These are phyloP conservation scores for Solanum lycopersicoides DNA, from an alignment of 257 asterid species.

Conservation along the genomic window DNA sequence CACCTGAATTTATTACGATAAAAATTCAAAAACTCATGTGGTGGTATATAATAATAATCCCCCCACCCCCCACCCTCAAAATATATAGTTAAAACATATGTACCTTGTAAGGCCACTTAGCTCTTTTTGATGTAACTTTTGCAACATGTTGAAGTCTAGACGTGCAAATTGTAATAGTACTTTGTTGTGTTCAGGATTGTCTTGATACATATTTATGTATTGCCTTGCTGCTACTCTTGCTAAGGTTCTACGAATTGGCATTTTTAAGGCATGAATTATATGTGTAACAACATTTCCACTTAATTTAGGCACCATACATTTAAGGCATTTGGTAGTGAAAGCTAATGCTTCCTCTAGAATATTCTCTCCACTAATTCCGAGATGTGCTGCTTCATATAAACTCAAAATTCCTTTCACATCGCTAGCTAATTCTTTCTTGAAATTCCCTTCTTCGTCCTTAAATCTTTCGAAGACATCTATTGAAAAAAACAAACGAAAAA, in stretches of 20 bases:
- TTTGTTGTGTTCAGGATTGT: not conserved
- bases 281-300: not conserved
- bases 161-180: not conserved
- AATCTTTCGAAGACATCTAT: not conserved
- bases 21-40: not conserved
- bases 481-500: not conserved
- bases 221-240: not conserved
- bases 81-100: not conserved
- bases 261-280: not conserved
- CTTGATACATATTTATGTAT: not conserved
- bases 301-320: not conserved
- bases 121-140: not conserved
- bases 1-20: not conserved
- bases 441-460: not conserved
- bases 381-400: constrained; percentile 3
- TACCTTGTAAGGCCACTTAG: not conserved
- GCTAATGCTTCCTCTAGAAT: not conserved
- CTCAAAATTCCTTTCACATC: constrained; percentile 1
- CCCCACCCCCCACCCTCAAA: not conserved
- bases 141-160: not conserved
- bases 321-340: not conserved
- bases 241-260: not conserved
- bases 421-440: not conserved
- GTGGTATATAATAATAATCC: too few species aligned
- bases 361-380: not conserved